Evolutionary conservation across 352 stramenopile species (phyloP).

Genomic region (Saprolegnia diclina): DNA sequence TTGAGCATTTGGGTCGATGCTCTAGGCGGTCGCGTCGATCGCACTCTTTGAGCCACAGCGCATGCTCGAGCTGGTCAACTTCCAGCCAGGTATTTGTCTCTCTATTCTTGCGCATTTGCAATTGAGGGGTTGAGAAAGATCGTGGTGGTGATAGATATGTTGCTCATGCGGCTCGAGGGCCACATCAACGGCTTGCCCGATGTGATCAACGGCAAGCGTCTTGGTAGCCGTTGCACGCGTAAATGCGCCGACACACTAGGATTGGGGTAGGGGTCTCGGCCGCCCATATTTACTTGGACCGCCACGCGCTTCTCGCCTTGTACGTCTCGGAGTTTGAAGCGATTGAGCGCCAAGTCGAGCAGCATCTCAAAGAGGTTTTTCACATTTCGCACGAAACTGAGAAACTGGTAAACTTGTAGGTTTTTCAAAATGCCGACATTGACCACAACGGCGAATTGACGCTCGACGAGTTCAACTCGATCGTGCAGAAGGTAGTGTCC

Average conservation of each 20-base stretch:
- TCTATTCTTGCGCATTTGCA: no score
- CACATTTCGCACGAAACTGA: no score
- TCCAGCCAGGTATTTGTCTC: constrained; percentile 13
- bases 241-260: no score
- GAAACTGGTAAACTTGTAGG: no score
- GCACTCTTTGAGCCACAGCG: background rate
- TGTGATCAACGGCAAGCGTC: background rate
- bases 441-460: constrained; percentile 13
- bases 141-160: background rate
- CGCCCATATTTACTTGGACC: background rate
- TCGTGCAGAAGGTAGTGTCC: constrained; percentile 14
- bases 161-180: background rate
- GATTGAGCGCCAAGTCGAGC: background rate
- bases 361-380: constrained; percentile 6
- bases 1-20: background rate
- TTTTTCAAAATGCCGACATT: constrained; percentile 9
- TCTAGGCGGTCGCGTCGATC: constrained; percentile 9
- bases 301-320: background rate
- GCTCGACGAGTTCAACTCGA: constrained; percentile 14
- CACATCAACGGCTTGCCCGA: background rate
- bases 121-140: background rate
- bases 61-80: constrained; percentile 13
- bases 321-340: constrained; percentile 13
- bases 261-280: background rate
- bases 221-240: no score